These are phyloP conservation scores for Macrotyloma uniflorum DNA, from an alignment of 306 rosid genomes.

Conservation along the genomic window DNA sequence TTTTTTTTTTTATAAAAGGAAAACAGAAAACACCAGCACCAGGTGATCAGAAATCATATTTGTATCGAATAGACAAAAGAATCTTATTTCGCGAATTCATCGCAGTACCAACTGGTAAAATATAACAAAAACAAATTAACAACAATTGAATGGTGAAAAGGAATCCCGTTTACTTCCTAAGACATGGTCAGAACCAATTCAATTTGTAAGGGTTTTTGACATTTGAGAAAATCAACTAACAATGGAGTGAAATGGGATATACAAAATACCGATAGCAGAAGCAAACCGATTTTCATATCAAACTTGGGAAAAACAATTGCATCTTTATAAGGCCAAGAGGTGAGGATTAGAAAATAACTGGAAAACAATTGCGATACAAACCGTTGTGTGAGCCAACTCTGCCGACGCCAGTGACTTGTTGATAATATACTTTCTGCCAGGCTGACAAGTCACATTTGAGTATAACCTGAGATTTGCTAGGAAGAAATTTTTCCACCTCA, in stretches of 20 bases:
- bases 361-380: conserved; percentile 39
- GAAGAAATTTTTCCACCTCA: conserved; percentile 92
- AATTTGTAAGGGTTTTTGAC: not conserved
- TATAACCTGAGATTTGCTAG: conserved; percentile 88
- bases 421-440: conserved; percentile 95
- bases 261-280: conserved; percentile 16
- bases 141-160: conserved; percentile 11
- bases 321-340: not conserved
- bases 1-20: not conserved
- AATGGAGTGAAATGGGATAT: not conserved
- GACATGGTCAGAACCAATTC: conserved; percentile 3
- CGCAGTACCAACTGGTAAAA: conserved; percentile 6
- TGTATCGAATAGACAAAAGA: conserved; percentile 14
- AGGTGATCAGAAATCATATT: not conserved
- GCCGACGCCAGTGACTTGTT: conserved; percentile 81
- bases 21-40: not conserved
- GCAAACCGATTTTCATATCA: conserved; percentile 7
- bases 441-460: conserved; percentile 89
- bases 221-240: not conserved
- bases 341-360: not conserved
- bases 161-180: conserved; percentile 1
- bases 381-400: conserved; percentile 88
- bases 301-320: conserved; percentile 1
- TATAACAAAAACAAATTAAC: conserved; percentile 18
- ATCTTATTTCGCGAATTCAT: conserved; percentile 2